These are phyloP conservation scores for Leccinum subrobustum DNA, from an alignment of 1,284 basidiomycete genomes.

Conservation along the genomic window DNA sequence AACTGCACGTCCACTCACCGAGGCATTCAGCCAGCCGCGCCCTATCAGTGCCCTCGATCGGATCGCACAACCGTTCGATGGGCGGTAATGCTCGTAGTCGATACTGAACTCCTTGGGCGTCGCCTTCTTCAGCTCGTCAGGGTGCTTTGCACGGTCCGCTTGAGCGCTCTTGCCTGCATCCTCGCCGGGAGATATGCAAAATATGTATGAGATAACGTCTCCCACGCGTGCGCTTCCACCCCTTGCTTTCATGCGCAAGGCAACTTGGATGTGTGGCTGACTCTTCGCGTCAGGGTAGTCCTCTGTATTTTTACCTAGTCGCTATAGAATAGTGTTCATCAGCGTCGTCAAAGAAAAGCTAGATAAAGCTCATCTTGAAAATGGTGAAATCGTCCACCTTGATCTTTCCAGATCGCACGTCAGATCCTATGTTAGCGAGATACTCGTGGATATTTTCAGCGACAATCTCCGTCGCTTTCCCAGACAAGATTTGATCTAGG, in stretches of 20 bases:
- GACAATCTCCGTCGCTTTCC: conserved; percentile 87
- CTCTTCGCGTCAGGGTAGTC: conserved; percentile 95
- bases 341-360: conserved; percentile 10
- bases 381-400: conserved; percentile 94
- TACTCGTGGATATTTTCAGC: conserved; percentile 95
- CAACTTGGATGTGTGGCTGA: conserved; percentile 91
- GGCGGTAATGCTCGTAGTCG: conserved; percentile 92
- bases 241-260: conserved; percentile 85
- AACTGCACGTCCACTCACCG: conserved; percentile 47
- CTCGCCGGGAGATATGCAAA: conserved; percentile 81
- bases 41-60: conserved; percentile 94
- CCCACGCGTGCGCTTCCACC: conserved; percentile 81
- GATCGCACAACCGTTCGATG: conserved; percentile 92
- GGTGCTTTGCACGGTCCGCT: conserved; percentile 90
- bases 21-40: conserved; percentile 92
- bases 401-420: conserved; percentile 78
- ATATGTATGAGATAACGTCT: conserved; percentile 96
- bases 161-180: conserved; percentile 76
- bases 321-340: conserved; percentile 43
- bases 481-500: conserved; percentile 73
- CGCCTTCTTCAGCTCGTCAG: conserved; percentile 84
- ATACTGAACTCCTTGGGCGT: conserved; percentile 63
- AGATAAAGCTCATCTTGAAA: conserved; percentile 62
- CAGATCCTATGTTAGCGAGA: conserved; percentile 69
- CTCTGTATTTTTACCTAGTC: conserved; percentile 91